These are phyloP conservation scores for Uromyces viciae-fabae DNA, from an alignment of 1,284 basidiomycete genomes.

Conservation along the genomic window DNA sequence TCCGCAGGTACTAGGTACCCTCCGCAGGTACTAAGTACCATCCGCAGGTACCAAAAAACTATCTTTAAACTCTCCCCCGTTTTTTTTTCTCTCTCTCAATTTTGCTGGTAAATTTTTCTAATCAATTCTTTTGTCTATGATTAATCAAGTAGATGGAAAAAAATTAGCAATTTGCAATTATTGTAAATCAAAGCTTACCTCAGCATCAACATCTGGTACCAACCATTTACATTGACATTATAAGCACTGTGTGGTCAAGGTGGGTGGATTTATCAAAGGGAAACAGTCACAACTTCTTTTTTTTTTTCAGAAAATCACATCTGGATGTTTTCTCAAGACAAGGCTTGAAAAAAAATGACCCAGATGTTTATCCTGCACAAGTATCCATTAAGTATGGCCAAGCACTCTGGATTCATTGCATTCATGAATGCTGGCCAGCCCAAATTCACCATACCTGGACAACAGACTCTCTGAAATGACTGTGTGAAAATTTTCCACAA, in stretches of 20 bases:
- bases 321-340: neutral
- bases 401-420: neutral
- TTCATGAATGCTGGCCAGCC: neutral
- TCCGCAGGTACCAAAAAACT: too few relatives aligned
- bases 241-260: neutral
- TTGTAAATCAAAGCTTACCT: neutral
- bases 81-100: neutral
- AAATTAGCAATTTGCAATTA: neutral
- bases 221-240: neutral
- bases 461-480: neutral
- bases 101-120: neutral
- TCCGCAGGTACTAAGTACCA: too few relatives aligned
- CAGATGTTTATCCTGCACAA: neutral
- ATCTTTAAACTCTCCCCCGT: too few relatives aligned
- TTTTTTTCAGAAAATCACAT: neutral
- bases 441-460: neutral
- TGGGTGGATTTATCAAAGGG: neutral
- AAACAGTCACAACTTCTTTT: neutral
- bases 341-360: neutral
- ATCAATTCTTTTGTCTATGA: neutral
- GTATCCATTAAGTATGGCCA: neutral
- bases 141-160: neutral
- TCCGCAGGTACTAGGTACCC: too few relatives aligned
- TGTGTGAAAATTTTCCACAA: neutral
- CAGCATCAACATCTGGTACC: neutral